Evolutionary conservation across 2,329 filamentous ascomycete species (phyloP).

Genomic region (Mariannaea elegans): DNA sequence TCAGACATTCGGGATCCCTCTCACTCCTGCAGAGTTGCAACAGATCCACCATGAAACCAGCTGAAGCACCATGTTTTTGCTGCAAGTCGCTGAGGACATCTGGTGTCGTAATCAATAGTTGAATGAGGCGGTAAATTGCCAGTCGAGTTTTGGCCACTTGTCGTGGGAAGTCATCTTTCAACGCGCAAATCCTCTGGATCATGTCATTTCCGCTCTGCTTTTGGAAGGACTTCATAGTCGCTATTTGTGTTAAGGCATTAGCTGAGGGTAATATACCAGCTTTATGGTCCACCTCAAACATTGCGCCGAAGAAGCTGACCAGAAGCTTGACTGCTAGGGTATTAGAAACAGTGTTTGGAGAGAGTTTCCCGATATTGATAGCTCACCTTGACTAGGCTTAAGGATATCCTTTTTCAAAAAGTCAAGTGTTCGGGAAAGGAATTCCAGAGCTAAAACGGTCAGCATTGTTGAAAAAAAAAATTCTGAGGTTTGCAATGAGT

Average conservation of each 20-base stretch:
- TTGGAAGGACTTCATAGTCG: constrained; percentile 60
- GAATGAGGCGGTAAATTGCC: constrained; percentile 61
- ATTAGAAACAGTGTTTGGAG: constrained; percentile 15
- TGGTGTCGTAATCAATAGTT: constrained; percentile 53
- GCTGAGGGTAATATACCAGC: constrained; percentile 65
- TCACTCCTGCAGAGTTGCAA: constrained; percentile 63
- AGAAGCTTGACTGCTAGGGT: constrained; percentile 53
- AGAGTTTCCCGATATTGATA: neutral
- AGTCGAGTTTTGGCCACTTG: constrained; percentile 62
- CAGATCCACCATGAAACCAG: constrained; percentile 59
- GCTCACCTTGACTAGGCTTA: constrained; percentile 59
- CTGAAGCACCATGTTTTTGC: constrained; percentile 52
- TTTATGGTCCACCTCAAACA: constrained; percentile 68
- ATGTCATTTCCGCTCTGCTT: constrained; percentile 58
- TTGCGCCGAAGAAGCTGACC: constrained; percentile 64
- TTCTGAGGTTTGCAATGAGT: neutral
- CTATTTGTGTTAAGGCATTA: constrained; percentile 60
- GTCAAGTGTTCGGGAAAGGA: constrained; percentile 62
- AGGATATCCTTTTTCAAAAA: constrained; percentile 56
- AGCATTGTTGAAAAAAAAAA: neutral
- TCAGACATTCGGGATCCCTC: constrained; percentile 64
- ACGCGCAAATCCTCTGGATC: constrained; percentile 57
- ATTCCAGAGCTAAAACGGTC: constrained; percentile 58
- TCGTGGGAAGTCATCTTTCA: constrained; percentile 65
- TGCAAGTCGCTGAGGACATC: constrained; percentile 55